phyloP scores from a whole-genome alignment of 1,284 basidiomycete species.

The Rhodotorula sp. region DNA sequence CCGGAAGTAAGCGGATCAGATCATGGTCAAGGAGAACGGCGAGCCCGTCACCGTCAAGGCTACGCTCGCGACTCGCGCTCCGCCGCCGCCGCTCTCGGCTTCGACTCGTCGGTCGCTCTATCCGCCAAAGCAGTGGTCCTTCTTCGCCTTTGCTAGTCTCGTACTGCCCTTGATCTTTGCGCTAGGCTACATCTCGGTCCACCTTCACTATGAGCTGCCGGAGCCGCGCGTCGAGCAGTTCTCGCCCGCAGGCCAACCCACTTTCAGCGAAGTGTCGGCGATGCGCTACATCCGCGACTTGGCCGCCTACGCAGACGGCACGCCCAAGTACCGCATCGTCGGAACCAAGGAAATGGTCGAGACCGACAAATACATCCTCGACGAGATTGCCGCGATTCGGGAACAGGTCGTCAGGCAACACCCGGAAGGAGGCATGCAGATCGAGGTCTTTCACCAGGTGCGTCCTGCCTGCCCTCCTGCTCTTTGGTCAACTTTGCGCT shows the following conservation, averaged over 20 bases:
- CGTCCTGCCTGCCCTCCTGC: constrained; percentile 51
- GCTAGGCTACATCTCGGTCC: constrained; percentile 19
- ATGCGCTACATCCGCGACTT: constrained; percentile 34
- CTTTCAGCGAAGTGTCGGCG: constrained; percentile 31
- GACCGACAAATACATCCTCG: constrained; percentile 78
- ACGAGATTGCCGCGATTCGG: constrained; percentile 63
- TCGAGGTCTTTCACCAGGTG: constrained; percentile 73
- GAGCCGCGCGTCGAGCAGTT: constrained; percentile 9
- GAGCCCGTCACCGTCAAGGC: background rate
- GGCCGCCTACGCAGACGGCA: constrained; percentile 28
- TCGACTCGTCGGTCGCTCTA: background rate
- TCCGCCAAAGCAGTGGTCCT: constrained; percentile 2
- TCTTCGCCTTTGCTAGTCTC: background rate
- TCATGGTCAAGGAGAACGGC: background rate
- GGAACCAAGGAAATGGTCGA: constrained; percentile 84
- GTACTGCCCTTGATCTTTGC: constrained; percentile 13
- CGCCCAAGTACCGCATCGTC: constrained; percentile 72
- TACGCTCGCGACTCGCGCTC: background rate
- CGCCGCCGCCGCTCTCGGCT: background rate
- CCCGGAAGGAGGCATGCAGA: constrained; percentile 55
- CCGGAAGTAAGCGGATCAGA: background rate
- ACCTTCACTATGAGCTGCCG: constrained; percentile 36
- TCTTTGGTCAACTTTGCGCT: background rate
- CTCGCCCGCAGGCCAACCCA: constrained; percentile 4
- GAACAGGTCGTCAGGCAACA: constrained; percentile 52